Percentiles rank a stretch among this genome's conserved stretches.
Evolutionary conservation across 73 alveolate species (phyloP).

Genomic region (Paraurostyla sp.): DNA sequence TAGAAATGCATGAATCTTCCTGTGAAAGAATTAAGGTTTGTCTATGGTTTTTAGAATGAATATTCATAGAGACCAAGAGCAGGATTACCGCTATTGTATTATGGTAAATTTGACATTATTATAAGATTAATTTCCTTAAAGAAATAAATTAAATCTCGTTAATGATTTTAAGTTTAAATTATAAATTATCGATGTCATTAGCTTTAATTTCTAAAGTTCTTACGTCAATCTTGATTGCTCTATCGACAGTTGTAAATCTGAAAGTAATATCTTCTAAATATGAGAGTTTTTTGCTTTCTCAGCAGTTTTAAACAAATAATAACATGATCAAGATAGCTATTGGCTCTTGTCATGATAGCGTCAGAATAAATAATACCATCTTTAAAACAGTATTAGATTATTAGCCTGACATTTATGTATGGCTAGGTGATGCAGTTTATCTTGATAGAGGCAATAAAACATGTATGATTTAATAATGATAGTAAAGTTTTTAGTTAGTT

Average conservation of each 20-base stretch:
- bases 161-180: too few species aligned
- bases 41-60: not conserved
- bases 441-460: slow-evolving; percentile 18
- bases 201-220: too few species aligned
- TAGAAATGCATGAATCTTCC: slow-evolving; percentile 24
- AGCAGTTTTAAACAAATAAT: too few species aligned
- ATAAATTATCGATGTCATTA: too few species aligned
- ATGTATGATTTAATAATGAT: not conserved
- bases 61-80: not conserved
- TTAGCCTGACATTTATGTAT: slow-evolving; percentile 22
- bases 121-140: too few species aligned
- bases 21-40: not conserved
- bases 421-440: slow-evolving; percentile 56
- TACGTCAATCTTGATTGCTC: not conserved
- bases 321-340: not conserved
- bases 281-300: not conserved
- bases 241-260: not conserved
- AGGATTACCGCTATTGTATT: too few species aligned
- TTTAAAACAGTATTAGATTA: slow-evolving; percentile 1
- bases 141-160: too few species aligned
- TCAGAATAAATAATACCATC: not conserved
- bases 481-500: not conserved
- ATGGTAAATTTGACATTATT: too few species aligned
- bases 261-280: not conserved
- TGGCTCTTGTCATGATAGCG: slow-evolving; percentile 35